These are phyloP conservation scores for Trichomonas gallinae DNA, from an alignment of 208 protist species.

Conservation along the genomic window DNA sequence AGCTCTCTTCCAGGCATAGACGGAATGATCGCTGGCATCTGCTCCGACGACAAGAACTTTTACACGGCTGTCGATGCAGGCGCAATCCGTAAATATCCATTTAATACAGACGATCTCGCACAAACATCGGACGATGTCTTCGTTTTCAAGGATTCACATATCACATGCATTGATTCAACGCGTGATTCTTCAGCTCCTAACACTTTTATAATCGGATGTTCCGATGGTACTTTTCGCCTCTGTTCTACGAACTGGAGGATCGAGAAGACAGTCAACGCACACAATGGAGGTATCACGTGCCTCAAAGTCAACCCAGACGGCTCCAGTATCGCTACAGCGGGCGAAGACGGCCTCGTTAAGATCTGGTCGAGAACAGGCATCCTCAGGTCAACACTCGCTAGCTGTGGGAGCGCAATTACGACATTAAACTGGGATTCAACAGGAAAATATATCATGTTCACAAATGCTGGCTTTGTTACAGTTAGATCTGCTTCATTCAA, in stretches of 20 bases:
- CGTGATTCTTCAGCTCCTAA: not conserved
- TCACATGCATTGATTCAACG: not conserved
- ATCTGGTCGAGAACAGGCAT: conserved; percentile 28
- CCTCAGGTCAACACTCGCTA: conserved; percentile 16
- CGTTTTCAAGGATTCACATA: not conserved
- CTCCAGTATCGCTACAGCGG: conserved; percentile 16
- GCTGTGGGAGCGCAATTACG: not conserved
- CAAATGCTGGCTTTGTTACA: not conserved
- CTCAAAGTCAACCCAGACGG: conserved; percentile 26
- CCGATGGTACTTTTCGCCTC: not conserved
- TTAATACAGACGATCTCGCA: not conserved
- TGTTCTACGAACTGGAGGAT: not conserved
- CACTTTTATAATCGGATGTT: not conserved
- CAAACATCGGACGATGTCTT: not conserved
- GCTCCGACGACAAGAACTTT: not conserved
- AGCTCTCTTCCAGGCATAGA: not conserved
- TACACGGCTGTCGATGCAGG: not conserved
- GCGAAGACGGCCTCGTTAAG: conserved; percentile 27
- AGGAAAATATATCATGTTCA: conserved; percentile 14
- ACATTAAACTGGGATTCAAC: not conserved
- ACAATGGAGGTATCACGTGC: conserved; percentile 28
- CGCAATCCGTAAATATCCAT: not conserved
- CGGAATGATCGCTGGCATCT: not conserved
- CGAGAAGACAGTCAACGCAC: conserved; percentile 4
- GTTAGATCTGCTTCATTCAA: conserved; percentile 4